Evolutionary conservation across 805 yeast genomes (phyloP), one percentile per base, ranked within the genome.

Genomic region (Ogataea ramenticola): DNA sequence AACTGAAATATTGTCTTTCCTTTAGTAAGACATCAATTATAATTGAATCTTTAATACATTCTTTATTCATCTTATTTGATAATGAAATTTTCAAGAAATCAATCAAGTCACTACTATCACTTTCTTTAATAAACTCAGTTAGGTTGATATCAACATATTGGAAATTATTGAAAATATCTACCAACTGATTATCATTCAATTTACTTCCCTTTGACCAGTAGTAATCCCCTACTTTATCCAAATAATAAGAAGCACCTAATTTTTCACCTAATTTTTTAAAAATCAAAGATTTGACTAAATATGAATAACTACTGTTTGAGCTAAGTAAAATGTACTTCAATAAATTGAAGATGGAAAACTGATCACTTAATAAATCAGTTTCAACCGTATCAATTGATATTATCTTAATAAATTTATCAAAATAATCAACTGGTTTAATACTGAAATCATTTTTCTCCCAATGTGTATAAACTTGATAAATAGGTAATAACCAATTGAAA

Each of bases 401-500:
- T n/a, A n/a, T n/a, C n/a, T n/a, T n/a, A n/a, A n/a, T n/a, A n/a
- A 49, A 14, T 4, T 45, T 44, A 10, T 39, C 30, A 41, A 47
- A 55, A 21, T 37, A 39, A 3, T 46, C 44, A 16, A 45, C 10
- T 16, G 60, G 60, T 44, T 52, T n/a, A n/a, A n/a, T n/a, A n/a
- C n/a, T n/a, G n/a, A n/a, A n/a, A n/a, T n/a, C n/a, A n/a, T n/a
- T n/a, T n/a, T n/a, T n/a, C n/a, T n/a, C n/a, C n/a, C n/a, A n/a
- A n/a, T n/a, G n/a, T n/a, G n/a, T n/a, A n/a, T n/a, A n/a, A n/a
- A n/a, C n/a, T n/a, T n/a, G n/a, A n/a, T n/a, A n/a, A n/a, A n/a
- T n/a, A n/a, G 58, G 60, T 26, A 50, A 27, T 16, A 55, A 15
- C 24, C 53, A 46, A 39, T 49, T 53, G 21, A 30, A 41, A 33